Evolutionary conservation across 2,329 filamentous ascomycete genomes (phyloP).

Genomic region (Monosporascus sp.): DNA sequence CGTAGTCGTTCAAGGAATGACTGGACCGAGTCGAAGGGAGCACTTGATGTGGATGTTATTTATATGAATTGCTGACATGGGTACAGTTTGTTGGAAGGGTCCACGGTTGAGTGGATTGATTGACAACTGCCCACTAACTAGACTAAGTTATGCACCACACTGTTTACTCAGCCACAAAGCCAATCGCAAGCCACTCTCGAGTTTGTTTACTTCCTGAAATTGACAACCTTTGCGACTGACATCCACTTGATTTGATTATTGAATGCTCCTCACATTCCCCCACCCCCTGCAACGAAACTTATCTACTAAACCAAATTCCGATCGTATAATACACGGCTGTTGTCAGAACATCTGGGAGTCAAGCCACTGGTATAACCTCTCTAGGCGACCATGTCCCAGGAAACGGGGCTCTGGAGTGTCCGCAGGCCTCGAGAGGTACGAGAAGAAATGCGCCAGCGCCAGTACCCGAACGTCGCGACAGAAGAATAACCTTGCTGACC

Average conservation of each 20-base stretch:
- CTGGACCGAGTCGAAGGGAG: too few relatives aligned
- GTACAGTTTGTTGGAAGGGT: too few relatives aligned
- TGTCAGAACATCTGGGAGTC: background rate
- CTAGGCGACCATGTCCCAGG: slow-evolving; percentile 69
- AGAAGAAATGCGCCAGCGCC: slow-evolving; percentile 12
- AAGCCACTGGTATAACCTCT: background rate
- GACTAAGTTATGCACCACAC: too few relatives aligned
- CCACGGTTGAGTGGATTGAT: too few relatives aligned
- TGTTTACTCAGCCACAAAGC: background rate
- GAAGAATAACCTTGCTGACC: slow-evolving; percentile 10
- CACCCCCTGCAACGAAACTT: background rate
- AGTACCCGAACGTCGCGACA: slow-evolving; percentile 3
- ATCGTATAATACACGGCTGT: slow-evolving; percentile 2
- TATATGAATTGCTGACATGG: too few relatives aligned
- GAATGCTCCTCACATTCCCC: background rate
- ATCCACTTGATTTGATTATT: background rate
- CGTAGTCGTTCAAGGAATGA: background rate
- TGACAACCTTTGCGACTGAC: background rate
- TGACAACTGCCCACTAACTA: too few relatives aligned
- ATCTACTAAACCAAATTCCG: background rate
- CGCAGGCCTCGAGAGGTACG: slow-evolving; percentile 85
- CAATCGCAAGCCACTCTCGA: background rate
- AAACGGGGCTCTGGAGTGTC: slow-evolving; percentile 83
- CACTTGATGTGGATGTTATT: too few relatives aligned
- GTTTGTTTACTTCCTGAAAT: background rate